Conservation (phyloP, 352 stramenopile genomes). For the Phytophthora tubulina region DNA sequence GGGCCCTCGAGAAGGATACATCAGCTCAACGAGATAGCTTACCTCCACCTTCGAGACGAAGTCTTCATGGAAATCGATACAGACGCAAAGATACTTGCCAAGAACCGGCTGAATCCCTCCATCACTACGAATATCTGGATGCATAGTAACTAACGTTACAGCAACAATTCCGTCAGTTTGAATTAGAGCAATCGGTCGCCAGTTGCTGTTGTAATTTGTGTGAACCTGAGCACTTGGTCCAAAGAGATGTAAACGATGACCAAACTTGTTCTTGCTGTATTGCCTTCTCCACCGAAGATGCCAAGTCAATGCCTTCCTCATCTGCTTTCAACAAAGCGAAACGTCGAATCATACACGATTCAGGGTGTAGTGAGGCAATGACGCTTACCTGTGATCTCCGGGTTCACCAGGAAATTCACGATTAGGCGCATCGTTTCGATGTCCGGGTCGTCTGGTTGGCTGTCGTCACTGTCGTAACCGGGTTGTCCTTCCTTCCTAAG, state of each 20-base stretch:
- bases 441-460: conserved; percentile 14
- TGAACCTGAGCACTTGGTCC: conserved; percentile 54
- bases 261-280: conserved; percentile 53
- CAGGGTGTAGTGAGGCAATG: not conserved
- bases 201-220: not conserved
- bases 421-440: conserved; percentile 38
- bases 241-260: conserved; percentile 44
- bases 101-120: conserved; percentile 8
- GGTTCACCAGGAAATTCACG: conserved; percentile 45
- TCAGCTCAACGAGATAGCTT: not conserved
- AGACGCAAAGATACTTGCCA: conserved; percentile 52
- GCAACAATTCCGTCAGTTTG: not conserved
- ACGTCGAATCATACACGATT: not conserved
- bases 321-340: conserved; percentile 30
- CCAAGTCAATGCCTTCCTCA: conserved; percentile 64
- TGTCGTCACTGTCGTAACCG: conserved; percentile 24
- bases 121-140: conserved; percentile 22
- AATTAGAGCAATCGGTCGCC: not conserved
- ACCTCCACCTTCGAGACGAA: conserved; percentile 55
- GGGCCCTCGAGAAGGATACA: too few species aligned
- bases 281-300: conserved; percentile 51
- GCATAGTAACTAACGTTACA: conserved; percentile 33
- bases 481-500: conserved; percentile 9
- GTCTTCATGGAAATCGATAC: conserved; percentile 50
- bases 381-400: conserved; percentile 42